Evolutionary conservation across 1,284 basidiomycete genomes (phyloP).

Genomic region (Irpex sp.): DNA sequence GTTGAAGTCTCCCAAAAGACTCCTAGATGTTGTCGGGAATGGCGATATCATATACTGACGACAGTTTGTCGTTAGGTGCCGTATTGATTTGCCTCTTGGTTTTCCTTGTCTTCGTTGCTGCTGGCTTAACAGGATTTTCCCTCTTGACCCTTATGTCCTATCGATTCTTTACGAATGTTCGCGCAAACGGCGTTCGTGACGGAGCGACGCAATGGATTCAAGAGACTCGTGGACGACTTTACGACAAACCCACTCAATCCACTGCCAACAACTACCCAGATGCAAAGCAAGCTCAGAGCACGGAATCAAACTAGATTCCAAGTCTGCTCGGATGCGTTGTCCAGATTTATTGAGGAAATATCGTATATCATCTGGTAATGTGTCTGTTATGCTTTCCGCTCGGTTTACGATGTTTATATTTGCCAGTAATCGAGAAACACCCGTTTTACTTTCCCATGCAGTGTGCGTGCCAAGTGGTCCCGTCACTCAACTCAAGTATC

Average conservation of each 20-base stretch:
- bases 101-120: conserved; percentile 11
- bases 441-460: too few species aligned
- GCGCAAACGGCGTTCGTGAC: conserved; percentile 5
- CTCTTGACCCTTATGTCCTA: conserved; percentile 2
- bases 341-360: too few species aligned
- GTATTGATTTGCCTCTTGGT: conserved; percentile 9
- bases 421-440: too few species aligned
- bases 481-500: too few species aligned
- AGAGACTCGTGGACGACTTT: conserved; percentile 9
- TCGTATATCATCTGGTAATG: too few species aligned
- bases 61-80: neutral
- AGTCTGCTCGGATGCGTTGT: too few species aligned
- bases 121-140: conserved; percentile 6
- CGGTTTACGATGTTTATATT: too few species aligned
- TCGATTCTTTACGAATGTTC: conserved; percentile 6
- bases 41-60: neutral
- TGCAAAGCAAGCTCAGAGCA: neutral
- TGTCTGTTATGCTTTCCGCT: too few species aligned
- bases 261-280: too few species aligned
- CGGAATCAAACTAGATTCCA: neutral
- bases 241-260: neutral
- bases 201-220: conserved; percentile 8
- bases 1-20: too few species aligned
- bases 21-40: too few species aligned
- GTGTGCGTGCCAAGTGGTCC: too few species aligned